Evolutionary conservation across 192 early-diverging fungal species (phyloP).

Genomic region (Umbelopsis vinacea): DNA sequence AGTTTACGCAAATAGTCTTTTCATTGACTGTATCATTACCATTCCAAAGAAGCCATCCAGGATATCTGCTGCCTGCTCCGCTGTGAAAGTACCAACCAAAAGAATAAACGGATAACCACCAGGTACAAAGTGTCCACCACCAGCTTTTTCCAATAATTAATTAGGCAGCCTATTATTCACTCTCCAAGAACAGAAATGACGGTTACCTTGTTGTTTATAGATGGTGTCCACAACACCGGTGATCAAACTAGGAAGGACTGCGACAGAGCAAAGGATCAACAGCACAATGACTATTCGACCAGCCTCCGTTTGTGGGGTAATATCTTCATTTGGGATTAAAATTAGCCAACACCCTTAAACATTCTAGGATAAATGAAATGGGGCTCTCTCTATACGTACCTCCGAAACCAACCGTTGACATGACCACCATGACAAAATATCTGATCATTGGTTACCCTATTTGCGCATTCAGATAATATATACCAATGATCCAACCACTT

Average conservation of each 20-base stretch:
- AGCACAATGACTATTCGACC: slow-evolving; percentile 63
- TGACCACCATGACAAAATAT: slow-evolving; percentile 68
- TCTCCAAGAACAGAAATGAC: background rate
- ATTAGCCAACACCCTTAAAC: background rate
- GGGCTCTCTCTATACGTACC: slow-evolving; percentile 10
- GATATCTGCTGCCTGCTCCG: slow-evolving; percentile 48
- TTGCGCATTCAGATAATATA: background rate
- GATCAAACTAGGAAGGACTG: slow-evolving; percentile 61
- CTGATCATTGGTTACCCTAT: background rate
- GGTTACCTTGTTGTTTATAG: slow-evolving; percentile 26
- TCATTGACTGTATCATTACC: too few relatives aligned
- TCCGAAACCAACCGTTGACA: slow-evolving; percentile 78
- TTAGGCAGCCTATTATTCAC: background rate
- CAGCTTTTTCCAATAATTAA: slow-evolving; percentile 14
- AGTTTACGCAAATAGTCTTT: too few relatives aligned
- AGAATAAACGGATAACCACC: slow-evolving; percentile 43
- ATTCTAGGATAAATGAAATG: background rate
- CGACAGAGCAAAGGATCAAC: slow-evolving; percentile 63
- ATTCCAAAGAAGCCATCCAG: slow-evolving; percentile 50
- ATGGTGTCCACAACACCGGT: slow-evolving; percentile 48
- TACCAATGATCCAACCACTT: background rate
- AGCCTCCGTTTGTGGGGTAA: slow-evolving; percentile 57
- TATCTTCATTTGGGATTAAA: slow-evolving; percentile 40
- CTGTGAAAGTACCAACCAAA: slow-evolving; percentile 49
- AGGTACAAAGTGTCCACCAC: slow-evolving; percentile 33